Evolutionary conservation across 257 asterid genomes (phyloP).

Genomic region (Solanum chilense): DNA sequence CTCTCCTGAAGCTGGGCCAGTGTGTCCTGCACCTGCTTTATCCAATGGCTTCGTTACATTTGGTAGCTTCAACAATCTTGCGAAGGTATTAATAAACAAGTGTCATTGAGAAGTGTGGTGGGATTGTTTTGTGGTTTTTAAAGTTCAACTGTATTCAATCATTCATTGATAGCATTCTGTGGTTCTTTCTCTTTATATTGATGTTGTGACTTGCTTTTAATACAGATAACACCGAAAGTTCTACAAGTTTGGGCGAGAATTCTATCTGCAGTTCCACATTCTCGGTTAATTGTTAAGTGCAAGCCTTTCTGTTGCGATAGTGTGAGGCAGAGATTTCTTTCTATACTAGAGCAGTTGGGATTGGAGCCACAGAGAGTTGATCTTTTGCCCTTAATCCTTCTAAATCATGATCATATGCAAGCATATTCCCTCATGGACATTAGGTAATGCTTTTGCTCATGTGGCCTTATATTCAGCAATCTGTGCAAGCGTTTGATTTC

Average conservation of each 20-base stretch:
- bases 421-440: conserved; percentile 97
- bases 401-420: conserved; percentile 99
- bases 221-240: conserved; percentile 91
- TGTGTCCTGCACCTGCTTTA: conserved; percentile 75
- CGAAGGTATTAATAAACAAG: conserved; percentile 51
- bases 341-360: conserved; percentile 85
- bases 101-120: neutral
- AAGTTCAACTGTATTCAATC: neutral
- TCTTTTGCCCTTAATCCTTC: conserved; percentile 91
- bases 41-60: conserved; percentile 90
- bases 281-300: conserved; percentile 93
- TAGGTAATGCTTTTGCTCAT: conserved; percentile 39
- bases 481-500: neutral
- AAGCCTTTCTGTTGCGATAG: conserved; percentile 96
- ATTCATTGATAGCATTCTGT: neutral
- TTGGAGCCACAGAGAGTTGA: conserved; percentile 92
- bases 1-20: conserved; percentile 96
- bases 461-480: conserved; percentile 6
- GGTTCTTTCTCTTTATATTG: neutral
- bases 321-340: conserved; percentile 73
- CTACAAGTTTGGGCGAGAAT: conserved; percentile 97
- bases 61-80: conserved; percentile 99
- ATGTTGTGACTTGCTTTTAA: neutral
- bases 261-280: conserved; percentile 84
- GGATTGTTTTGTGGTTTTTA: neutral